Percentiles rank a stretch among this genome's conserved stretches.
phyloP scores from a whole-genome alignment of 192 early-diverging fungal genomes.

The Allomyces arbusculus region DNA sequence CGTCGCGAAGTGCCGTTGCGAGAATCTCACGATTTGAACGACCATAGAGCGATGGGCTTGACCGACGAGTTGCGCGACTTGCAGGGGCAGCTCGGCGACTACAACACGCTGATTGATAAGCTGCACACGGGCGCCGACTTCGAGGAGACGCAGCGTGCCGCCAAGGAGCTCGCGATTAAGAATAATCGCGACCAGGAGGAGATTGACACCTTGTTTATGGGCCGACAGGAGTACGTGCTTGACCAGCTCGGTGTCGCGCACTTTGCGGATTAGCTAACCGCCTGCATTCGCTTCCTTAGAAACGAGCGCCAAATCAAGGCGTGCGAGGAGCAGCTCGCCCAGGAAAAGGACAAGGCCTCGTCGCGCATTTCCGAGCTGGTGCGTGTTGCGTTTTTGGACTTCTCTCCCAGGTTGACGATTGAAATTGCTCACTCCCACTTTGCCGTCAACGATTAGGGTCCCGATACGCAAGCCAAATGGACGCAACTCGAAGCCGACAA shows the following conservation, averaged over 20 bases:
- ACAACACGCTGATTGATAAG: conserved; percentile 31
- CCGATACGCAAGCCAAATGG: not conserved
- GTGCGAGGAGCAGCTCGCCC: conserved; percentile 21
- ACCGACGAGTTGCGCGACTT: conserved; percentile 28
- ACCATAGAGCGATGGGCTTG: conserved; percentile 4
- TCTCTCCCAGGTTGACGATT: too few relatives aligned
- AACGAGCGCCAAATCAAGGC: conserved; percentile 17
- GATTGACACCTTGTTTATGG: conserved; percentile 27
- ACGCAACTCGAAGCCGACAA: not conserved
- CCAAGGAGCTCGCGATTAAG: conserved; percentile 20
- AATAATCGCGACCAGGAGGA: conserved; percentile 18
- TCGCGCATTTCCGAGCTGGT: not conserved
- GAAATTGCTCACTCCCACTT: too few relatives aligned
- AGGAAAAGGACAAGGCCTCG: conserved; percentile 1
- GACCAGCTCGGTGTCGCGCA: too few relatives aligned
- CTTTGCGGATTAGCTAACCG: too few relatives aligned
- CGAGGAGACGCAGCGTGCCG: conserved; percentile 29
- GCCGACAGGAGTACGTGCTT: conserved; percentile 21
- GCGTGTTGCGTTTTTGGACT: conserved; percentile 4
- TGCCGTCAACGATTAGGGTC: too few relatives aligned
- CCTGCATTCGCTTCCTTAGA: not conserved
- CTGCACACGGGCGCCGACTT: conserved; percentile 34
- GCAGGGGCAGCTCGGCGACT: conserved; percentile 31
- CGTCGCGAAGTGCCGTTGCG: not conserved
- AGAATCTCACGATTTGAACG: not conserved